Percentiles rank a stretch among this genome's conserved stretches.
These are phyloP conservation scores for Vaccinium vitisidaea DNA, from an alignment of 148 eudicot species.

Conservation along the genomic window DNA sequence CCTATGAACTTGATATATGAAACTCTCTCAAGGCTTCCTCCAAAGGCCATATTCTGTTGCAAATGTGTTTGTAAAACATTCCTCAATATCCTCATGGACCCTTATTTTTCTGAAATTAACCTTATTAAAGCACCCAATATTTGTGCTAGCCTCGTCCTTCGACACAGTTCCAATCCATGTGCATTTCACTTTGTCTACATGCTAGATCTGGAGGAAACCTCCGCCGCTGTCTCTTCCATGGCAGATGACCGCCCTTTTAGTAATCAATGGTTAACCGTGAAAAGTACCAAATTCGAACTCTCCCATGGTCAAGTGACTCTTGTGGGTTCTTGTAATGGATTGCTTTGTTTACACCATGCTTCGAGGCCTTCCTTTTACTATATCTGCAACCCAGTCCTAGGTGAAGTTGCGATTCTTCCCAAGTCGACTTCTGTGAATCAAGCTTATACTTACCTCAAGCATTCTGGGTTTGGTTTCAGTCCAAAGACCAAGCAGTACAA, in stretches of 20 bases:
- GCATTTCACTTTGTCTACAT: constrained; percentile 12
- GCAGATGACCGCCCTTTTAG: constrained; percentile 1
- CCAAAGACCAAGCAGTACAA: constrained; percentile 36
- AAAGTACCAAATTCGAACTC: constrained; percentile 14
- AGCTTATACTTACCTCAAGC: neutral
- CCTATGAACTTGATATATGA: constrained; percentile 21
- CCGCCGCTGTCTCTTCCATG: constrained; percentile 3
- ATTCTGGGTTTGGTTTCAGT: constrained; percentile 35
- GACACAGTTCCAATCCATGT: neutral
- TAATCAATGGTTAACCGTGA: neutral
- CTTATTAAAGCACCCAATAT: constrained; percentile 20
- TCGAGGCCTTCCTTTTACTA: neutral
- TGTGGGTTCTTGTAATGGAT: constrained; percentile 34
- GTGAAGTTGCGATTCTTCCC: constrained; percentile 28
- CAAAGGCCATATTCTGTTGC: constrained; percentile 26
- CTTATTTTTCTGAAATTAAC: constrained; percentile 27
- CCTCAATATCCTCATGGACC: constrained; percentile 30
- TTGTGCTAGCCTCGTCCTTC: constrained; percentile 23
- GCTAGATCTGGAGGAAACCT: constrained; percentile 17
- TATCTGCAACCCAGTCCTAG: constrained; percentile 36
- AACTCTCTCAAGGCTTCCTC: constrained; percentile 31
- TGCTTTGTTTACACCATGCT: constrained; percentile 26
- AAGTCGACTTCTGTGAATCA: neutral
- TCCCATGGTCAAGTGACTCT: neutral
- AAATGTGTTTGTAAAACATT: constrained; percentile 32